phyloP scores from a whole-genome alignment of 257 asterid species.

The Ehretia macrophylla region DNA sequence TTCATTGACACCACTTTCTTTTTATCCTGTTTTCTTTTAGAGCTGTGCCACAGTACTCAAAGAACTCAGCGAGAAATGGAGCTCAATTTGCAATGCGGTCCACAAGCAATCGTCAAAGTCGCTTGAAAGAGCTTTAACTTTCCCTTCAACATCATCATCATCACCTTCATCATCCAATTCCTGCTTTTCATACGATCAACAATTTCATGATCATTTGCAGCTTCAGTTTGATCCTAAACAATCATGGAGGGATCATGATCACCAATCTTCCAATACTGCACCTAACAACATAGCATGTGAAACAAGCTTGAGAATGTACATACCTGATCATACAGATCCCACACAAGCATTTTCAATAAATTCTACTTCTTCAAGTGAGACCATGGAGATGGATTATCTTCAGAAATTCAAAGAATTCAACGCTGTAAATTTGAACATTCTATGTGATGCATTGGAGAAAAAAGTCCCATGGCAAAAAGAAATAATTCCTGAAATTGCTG shows the following conservation, averaged over 20 bases:
- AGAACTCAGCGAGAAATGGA: constrained; percentile 57
- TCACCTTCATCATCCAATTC: constrained; percentile 51
- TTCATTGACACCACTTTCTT: constrained; percentile 7
- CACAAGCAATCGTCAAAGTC: constrained; percentile 36
- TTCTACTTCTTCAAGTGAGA: constrained; percentile 57
- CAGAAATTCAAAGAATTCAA: constrained; percentile 50
- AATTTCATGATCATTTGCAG: constrained; percentile 26
- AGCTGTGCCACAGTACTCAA: constrained; percentile 26
- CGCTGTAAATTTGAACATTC: constrained; percentile 44
- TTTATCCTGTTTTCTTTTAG: constrained; percentile 26
- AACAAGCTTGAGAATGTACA: constrained; percentile 20
- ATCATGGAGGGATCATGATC: constrained; percentile 9
- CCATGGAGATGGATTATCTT: constrained; percentile 43
- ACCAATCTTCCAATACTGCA: not conserved
- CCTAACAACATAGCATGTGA: not conserved
- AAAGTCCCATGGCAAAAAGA: constrained; percentile 61
- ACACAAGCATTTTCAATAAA: constrained; percentile 17
- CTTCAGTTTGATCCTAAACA: constrained; percentile 7
- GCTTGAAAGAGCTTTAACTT: constrained; percentile 36
- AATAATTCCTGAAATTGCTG: constrained; percentile 49
- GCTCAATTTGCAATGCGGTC: constrained; percentile 44
- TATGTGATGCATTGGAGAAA: constrained; percentile 64
- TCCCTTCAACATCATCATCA: constrained; percentile 41
- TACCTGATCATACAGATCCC: constrained; percentile 9
- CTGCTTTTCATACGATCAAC: no score